Evolutionary conservation across 495 filamentous ascomycete genomes (phyloP), one percentile per base, ranked within the genome.

Genomic region (Stereocaulon alpinum): DNA sequence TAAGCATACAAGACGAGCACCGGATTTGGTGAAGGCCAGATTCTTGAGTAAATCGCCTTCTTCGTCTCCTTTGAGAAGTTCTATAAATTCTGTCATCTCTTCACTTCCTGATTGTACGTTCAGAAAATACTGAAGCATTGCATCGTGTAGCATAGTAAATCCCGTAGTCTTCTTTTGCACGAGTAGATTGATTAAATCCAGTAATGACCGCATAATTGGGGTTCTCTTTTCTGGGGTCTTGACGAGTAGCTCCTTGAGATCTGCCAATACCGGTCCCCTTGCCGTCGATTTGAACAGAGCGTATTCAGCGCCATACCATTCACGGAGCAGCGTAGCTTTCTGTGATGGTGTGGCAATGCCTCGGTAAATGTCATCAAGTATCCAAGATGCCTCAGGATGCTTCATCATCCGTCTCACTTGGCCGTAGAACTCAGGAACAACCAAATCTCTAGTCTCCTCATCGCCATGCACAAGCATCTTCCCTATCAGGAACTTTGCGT

Each of bases 281-380:
- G 74, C 77, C 22, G 78, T 74, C n/a, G 74, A 69, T 60, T 81
- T 80, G 73, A 95, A 92, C 22, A 96, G 78, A 15, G 88, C 80
- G 68, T 94, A 97, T 65, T 99, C 94, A 0, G 91, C 79, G 0
- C 94, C 93, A 70, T 96, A 99, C 89, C 95, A 99, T 72, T 99
- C 94, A 29, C 91, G 79, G 20, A 99, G 78, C 54, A 99, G 77
- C 53, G 80, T 81, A 22, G 85, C 82, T 69, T 91, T 89, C 68
- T 99, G 94, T 61, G 86, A 79, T 64, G 81, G 80, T 6, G 87
- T 93, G 17, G 91, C 91, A 61, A 88, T 83, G 40, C 82, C 82
- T 32, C 93, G 83, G 73, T 96, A 99, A 61, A 94, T 84, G 73
- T 99, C 94, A 67, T 99, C 94, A 43, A 99, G 76, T 62, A 97